Evolutionary conservation across 2,329 filamentous ascomycete genomes (phyloP).

Genomic region (Paraconiothyrium brasiliense): DNA sequence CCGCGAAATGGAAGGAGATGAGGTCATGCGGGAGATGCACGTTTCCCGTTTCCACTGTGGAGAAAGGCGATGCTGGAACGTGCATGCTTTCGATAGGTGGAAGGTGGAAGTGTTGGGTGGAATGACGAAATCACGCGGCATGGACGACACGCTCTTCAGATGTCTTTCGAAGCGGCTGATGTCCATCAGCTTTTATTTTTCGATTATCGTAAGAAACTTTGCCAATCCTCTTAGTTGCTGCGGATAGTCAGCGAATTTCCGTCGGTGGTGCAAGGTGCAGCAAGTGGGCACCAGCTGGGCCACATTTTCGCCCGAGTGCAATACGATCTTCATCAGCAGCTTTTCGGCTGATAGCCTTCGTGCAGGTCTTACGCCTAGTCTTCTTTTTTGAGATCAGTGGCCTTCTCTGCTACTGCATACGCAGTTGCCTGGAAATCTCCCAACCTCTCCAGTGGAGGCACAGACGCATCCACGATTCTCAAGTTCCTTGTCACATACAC

Average conservation of each 20-base stretch:
- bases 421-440: background rate
- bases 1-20: conserved; percentile 5
- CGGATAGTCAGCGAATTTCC: background rate
- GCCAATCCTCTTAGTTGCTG: no score
- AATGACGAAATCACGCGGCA: background rate
- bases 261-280: background rate
- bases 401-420: conserved; percentile 14
- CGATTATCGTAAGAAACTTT: no score
- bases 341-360: no score
- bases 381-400: conserved; percentile 12
- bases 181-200: no score
- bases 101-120: background rate
- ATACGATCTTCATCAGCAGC: background rate
- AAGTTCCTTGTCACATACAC: conserved; percentile 16
- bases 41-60: background rate
- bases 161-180: no score
- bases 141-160: background rate
- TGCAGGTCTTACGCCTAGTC: no score
- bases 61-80: background rate
- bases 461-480: conserved; percentile 19
- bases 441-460: conserved; percentile 10
- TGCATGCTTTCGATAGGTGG: background rate
- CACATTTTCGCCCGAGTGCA: background rate
- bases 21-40: conserved; percentile 14
- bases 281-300: background rate